Percentiles rank a stretch among this genome's conserved stretches.
phyloP scores from a whole-genome alignment of 2,329 filamentous ascomycete species.

The Leptographium lundbergii region DNA sequence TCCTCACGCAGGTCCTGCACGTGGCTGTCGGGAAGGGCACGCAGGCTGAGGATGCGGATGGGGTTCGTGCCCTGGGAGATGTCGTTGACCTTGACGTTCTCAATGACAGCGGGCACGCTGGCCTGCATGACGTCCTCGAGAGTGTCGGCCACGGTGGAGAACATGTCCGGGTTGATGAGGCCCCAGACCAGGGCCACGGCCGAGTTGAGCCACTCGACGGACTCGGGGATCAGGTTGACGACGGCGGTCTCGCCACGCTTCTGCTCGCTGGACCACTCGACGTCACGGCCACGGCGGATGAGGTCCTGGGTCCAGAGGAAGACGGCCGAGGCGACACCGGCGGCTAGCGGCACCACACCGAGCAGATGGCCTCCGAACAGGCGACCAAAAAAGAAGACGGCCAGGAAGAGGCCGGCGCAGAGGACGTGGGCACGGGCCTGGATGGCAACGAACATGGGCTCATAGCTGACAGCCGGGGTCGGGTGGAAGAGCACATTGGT shows the following conservation, averaged over 20 bases:
- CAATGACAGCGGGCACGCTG: constrained; percentile 78
- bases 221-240: constrained; percentile 82
- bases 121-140: constrained; percentile 95
- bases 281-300: constrained; percentile 65
- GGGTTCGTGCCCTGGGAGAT: constrained; percentile 92
- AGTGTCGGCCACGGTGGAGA: constrained; percentile 81
- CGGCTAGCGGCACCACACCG: constrained; percentile 61
- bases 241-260: constrained; percentile 74
- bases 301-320: constrained; percentile 87
- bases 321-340: constrained; percentile 62
- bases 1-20: constrained; percentile 72
- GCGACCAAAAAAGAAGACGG: constrained; percentile 65
- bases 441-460: constrained; percentile 69
- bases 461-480: constrained; percentile 78
- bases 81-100: constrained; percentile 88
- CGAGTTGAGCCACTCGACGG: constrained; percentile 93
- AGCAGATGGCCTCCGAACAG: constrained; percentile 67
- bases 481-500: constrained; percentile 95
- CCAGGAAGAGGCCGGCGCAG: constrained; percentile 56
- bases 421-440: constrained; percentile 64
- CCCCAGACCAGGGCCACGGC: constrained; percentile 77
- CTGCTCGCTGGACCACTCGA: constrained; percentile 83
- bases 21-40: constrained; percentile 71
- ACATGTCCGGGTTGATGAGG: constrained; percentile 90
- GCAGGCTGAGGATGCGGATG: constrained; percentile 73